Evolutionary conservation across 192 early-diverging fungal species (phyloP).

Genomic region (Coemansia sp.): DNA sequence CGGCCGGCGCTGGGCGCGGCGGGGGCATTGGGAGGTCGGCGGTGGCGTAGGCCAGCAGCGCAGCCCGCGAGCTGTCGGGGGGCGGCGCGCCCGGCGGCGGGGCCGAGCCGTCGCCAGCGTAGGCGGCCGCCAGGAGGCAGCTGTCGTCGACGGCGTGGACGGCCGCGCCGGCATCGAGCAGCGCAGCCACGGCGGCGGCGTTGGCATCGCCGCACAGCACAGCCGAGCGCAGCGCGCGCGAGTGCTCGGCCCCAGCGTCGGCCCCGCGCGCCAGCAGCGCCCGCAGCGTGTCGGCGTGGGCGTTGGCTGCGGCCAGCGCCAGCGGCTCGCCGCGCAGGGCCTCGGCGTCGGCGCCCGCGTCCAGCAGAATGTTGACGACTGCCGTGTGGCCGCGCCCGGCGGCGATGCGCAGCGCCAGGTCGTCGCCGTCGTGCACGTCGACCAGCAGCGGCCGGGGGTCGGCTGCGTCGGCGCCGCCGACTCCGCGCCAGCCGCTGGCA

Average conservation of each 20-base stretch:
- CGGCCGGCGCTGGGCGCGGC: neutral
- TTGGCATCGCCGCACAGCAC: slow-evolving; percentile 44
- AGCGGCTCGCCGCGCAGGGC: slow-evolving; percentile 31
- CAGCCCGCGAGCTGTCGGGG: neutral
- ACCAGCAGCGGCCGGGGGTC: slow-evolving; percentile 6
- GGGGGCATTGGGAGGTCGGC: neutral
- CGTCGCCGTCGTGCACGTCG: slow-evolving; percentile 33
- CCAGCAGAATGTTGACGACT: slow-evolving; percentile 19
- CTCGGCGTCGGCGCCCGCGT: slow-evolving; percentile 26
- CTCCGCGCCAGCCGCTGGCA: neutral
- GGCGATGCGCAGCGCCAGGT: slow-evolving; percentile 36
- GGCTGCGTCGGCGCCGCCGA: neutral
- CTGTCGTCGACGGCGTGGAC: slow-evolving; percentile 30
- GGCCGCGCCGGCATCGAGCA: slow-evolving; percentile 34
- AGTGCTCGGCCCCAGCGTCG: slow-evolving; percentile 15
- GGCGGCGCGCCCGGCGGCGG: slow-evolving; percentile 6
- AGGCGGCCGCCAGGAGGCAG: slow-evolving; percentile 42
- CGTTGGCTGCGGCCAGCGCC: slow-evolving; percentile 26
- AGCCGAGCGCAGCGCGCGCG: slow-evolving; percentile 38
- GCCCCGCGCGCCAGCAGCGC: slow-evolving; percentile 38
- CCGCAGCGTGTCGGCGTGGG: slow-evolving; percentile 8
- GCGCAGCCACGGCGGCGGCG: slow-evolving; percentile 8
- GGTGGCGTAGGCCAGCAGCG: neutral
- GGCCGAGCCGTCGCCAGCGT: slow-evolving; percentile 39
- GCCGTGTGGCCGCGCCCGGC: slow-evolving; percentile 25